Base-by-base conservation (phyloP, 139 green algal genomes). In the Choricystis sp. region DNA sequence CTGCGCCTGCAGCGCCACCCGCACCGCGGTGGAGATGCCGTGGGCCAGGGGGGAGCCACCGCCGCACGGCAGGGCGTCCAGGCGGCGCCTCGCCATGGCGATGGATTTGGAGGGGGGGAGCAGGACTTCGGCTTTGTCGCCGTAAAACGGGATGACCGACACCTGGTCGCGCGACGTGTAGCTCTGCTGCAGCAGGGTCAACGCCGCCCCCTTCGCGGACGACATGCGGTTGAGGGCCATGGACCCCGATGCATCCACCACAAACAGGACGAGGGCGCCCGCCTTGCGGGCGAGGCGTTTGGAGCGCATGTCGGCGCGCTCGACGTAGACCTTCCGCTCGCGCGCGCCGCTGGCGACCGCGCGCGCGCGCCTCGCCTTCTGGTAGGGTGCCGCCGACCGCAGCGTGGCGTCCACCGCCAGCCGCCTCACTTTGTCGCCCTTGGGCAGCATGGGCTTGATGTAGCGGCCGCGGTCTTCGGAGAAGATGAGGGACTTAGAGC, bases 161-260 rank as follows among this genome's bases (percentile, higher is more conserved):
- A 99, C 92, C 78, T 94, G 85, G 82, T 99, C 93, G 26, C 93
- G 76, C 61, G 57, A 85, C 4, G 87, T 94, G 80, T 99, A 98
- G 4, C 72, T 86, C 77, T 98, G 85, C 0, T 81, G 79, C 57
- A 99, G 81, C 67, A 99, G 81, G 29, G 83, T 75, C 83, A 99
- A 89, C 66, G 87, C 91, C 0, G 93, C 93, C 30, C 93, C 93
- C 79, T 99, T 99, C 48, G 93, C 94, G 3, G 85, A 83, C 63
- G 83, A 82, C 93, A 99, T 99, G 73, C 93, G 88, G 78, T 99
- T 99, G 58, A 99, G 83, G 14, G 93, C 93, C 93, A 99, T 99
- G 48, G 77, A 90, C 29, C 91, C 91, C 4, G 76, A 87, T 19
- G 86, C 86, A 40, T 94, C 87, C 68, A 94, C 83, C 40, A 94